Evolutionary conservation across 1,139 yeast genomes (phyloP).

Genomic region (Hemisphaericaspora subhashii): DNA sequence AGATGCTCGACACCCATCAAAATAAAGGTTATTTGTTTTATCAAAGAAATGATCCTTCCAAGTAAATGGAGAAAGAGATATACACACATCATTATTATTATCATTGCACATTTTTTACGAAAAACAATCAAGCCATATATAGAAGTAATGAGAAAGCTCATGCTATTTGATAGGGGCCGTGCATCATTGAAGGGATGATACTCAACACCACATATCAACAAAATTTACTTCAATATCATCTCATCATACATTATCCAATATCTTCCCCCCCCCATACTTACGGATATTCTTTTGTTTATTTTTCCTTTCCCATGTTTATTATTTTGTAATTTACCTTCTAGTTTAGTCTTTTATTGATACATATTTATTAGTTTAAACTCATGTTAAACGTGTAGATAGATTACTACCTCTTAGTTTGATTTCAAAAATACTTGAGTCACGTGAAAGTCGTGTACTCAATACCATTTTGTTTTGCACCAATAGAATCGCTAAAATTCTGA

Average conservation of each 20-base stretch:
- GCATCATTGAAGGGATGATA: neutral
- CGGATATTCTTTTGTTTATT: neutral
- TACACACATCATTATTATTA: neutral
- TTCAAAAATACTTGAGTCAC: neutral
- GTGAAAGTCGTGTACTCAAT: neutral
- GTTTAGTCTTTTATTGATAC: neutral
- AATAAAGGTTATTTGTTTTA: conserved; percentile 75
- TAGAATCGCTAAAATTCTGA: too few relatives aligned
- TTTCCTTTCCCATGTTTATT: conserved; percentile 2
- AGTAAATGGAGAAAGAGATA: conserved; percentile 33
- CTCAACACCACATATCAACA: too few relatives aligned
- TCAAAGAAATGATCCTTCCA: conserved; percentile 83
- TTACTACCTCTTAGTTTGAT: too few relatives aligned
- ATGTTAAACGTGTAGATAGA: too few relatives aligned
- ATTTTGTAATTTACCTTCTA: neutral
- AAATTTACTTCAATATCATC: too few relatives aligned
- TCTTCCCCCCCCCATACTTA: too few relatives aligned
- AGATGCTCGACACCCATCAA: conserved; percentile 68
- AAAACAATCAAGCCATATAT: neutral
- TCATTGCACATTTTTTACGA: neutral
- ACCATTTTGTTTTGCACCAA: neutral
- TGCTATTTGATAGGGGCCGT: too few relatives aligned
- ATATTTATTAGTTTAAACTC: conserved; percentile 2
- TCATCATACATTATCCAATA: too few relatives aligned
- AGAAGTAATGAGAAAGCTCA: too few relatives aligned